Base-by-base conservation (phyloP, 768 basidiomycete species). In the Podaxis sp. region DNA sequence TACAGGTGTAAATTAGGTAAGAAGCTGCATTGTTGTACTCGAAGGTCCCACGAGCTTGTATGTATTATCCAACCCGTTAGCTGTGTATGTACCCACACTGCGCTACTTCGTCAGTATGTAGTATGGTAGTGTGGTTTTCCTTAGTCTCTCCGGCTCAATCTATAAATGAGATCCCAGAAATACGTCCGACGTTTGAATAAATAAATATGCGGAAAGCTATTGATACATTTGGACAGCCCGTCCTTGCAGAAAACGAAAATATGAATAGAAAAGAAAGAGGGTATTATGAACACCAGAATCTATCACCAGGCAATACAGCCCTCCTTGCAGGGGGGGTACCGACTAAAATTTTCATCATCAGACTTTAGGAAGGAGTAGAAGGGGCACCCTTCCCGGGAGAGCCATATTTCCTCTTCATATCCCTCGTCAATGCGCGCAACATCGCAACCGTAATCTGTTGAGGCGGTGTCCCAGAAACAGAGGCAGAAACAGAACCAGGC, bases 391-490 rank as follows among this genome's bases (percentile, higher is more conserved):
- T 53, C 20, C 40, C 44, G 7, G 52, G 2, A 22, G 63, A 64
- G 15, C 54, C 62, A 62, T 84, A 84, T 67, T 78, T 82, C 66
- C 73, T 76, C 74, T 82, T 85, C 63, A 86, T 64, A 71, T 85
- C 81, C 63, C 76, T 78, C 41, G 85, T 85, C 63, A 87, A 69
- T 3, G 83, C 82, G 44, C 86, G 84, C 54, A 90, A 70, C 88
- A 90, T 90, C 15, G 85, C 84, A 26, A 85, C 75, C 2, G 87
- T 89, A 38, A 89, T 81, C 20, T 75, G 72, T 36, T 67, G 67
- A 12, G 76, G 72, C 4, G 79, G 72, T 1, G 82, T 81, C 10
- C 74, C 71, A 0, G 79, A 80, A 51, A 80, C 78, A 22, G 82
- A 81, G 7, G 74, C 70, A 0, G 79, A 80, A 50, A 79, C 78